Percentiles rank a stretch among this genome's conserved stretches.
Conservation (phyloP, 352 stramenopile genomes). For the Elongisporangium anandrum region DNA sequence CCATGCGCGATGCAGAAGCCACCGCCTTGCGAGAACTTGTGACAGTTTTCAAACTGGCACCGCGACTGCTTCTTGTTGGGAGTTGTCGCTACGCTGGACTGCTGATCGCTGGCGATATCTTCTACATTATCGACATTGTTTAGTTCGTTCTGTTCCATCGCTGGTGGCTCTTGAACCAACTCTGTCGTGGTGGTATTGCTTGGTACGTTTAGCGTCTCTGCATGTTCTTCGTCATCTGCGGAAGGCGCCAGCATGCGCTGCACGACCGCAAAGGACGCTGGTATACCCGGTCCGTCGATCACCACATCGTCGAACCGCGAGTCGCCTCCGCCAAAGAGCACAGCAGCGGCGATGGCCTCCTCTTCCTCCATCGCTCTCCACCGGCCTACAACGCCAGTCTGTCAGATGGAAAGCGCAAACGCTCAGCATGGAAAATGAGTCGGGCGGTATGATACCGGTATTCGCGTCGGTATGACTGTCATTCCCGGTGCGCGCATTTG, state of each 20-base stretch:
- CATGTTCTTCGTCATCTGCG: constrained; percentile 14
- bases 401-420: background rate
- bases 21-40: constrained; percentile 59
- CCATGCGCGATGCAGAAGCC: constrained; percentile 64
- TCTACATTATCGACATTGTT: background rate
- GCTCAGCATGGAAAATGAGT: background rate
- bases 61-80: constrained; percentile 19
- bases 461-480: background rate
- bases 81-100: background rate
- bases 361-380: constrained; percentile 29
- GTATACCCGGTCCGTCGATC: constrained; percentile 39
- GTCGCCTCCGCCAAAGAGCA: constrained; percentile 46
- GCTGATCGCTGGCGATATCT: constrained; percentile 1
- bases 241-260: constrained; percentile 15
- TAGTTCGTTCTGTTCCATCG: background rate
- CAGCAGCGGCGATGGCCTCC: constrained; percentile 37
- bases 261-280: constrained; percentile 40
- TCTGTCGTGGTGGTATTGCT: background rate
- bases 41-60: constrained; percentile 45
- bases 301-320: constrained; percentile 50
- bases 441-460: background rate
- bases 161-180: background rate
- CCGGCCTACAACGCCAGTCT: background rate
- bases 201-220: background rate
- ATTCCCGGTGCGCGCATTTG: background rate